Conservation (phyloP, 2,329 filamentous ascomycete species). For the Beauveria asiatica region DNA sequence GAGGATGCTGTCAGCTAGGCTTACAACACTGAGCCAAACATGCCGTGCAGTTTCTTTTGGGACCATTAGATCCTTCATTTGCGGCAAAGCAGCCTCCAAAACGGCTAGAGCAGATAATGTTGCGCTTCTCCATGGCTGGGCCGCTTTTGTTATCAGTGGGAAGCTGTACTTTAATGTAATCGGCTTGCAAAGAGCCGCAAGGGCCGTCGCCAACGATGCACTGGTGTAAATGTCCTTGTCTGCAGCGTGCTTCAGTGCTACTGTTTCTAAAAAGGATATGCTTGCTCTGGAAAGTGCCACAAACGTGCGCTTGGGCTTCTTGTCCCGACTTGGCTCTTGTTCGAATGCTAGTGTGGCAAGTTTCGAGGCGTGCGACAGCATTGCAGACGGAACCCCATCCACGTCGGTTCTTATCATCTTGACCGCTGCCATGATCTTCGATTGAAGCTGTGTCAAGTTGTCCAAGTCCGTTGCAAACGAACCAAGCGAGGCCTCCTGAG, state of each 20-base stretch:
- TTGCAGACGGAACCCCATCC: conserved; percentile 53
- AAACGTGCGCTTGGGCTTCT: conserved; percentile 60
- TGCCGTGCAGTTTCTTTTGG: conserved; percentile 37
- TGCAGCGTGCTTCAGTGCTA: conserved; percentile 50
- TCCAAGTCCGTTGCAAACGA: conserved; percentile 66
- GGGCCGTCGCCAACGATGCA: conserved; percentile 54
- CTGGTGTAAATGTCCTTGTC: conserved; percentile 62
- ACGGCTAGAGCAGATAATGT: conserved; percentile 63
- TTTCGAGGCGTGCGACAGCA: conserved; percentile 61
- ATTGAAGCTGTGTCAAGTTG: conserved; percentile 63
- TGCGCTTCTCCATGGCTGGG: conserved; percentile 71
- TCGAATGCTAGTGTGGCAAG: conserved; percentile 64
- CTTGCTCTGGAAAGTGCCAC: conserved; percentile 80
- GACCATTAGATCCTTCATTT: conserved; percentile 42
- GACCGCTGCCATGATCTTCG: conserved; percentile 58
- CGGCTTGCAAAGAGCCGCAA: conserved; percentile 60
- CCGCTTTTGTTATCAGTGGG: conserved; percentile 59
- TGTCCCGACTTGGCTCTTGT: conserved; percentile 25
- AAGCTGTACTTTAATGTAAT: conserved; percentile 77
- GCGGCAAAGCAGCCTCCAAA: conserved; percentile 55
- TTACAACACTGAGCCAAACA: conserved; percentile 64
- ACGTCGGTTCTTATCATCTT: conserved; percentile 60
- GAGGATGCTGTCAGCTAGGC: conserved; percentile 60
- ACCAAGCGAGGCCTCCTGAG: conserved; percentile 60
- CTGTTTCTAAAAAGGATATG: conserved; percentile 59